Base-by-base conservation (phyloP, 2,329 filamentous ascomycete species). In the Fusarium sp. region DNA sequence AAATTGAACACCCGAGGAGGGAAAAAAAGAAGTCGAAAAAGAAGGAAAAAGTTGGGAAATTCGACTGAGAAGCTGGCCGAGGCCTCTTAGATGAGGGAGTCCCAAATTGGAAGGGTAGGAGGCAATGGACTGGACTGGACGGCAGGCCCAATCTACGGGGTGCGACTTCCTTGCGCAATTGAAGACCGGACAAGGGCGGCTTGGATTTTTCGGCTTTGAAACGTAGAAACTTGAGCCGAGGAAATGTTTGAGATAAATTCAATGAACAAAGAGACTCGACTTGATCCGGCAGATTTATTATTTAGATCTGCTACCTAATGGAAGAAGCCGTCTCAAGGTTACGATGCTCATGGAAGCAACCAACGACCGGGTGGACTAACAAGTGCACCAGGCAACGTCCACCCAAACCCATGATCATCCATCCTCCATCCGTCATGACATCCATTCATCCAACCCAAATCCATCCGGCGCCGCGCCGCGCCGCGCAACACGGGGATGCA, bases 91-190 rank as follows among this genome's bases (percentile, higher is more conserved):
- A 71, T 62, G 64, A 63, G 55, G 44, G 44, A 57, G 46, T 29
- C 61, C 61, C 49, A 69, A 69, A 63, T 64, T 66, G 68, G 68
- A 71, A 69, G 61, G 68, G 58, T 46, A 58, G 64, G 56, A 70
- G 58, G 31, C 58, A 66, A 65, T 64, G 58, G 63, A 29, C 27
- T 63, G 57, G 63, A 27, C 27, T 29, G 27, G 27, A 18, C n/a
- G 27, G 56, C 50, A 50, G 46, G 29, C 16, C 38, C 38, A 42
- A 42, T 31, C 36, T 29, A 42, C 36, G 54, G 34, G 34, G 36
- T 40, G n/a, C 16, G 54, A 44, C 42, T 46, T 46, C 23, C 42
- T 27, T 46, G 25, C 11, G 46, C 29, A 54, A 34, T 51, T 11
- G 18, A n/a, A 23, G 38, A 16, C 31, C 29, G 40, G 36, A 59